Base-by-base conservation (phyloP, 805 yeast species). In the Myxozyma mucilagina region DNA sequence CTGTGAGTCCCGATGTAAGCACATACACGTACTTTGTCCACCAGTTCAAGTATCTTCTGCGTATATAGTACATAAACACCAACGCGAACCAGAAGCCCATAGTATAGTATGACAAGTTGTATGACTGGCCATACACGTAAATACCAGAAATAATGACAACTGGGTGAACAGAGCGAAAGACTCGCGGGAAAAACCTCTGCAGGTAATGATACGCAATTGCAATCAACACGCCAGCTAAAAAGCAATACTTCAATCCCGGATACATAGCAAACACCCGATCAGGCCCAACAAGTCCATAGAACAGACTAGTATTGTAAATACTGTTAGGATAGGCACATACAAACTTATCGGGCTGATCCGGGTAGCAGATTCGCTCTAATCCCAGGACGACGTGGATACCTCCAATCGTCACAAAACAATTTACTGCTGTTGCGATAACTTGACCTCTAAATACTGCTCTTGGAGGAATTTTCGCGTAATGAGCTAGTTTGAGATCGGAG, bases 11-110 rank as follows among this genome's bases (percentile, higher is more conserved):
- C 31, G 87, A 84, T 16, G 88, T 80, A 50, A 87, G 74, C 4
- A 85, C 80, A 71, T 84, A 86, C 71, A 85, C 86, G 72, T 87
- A 87, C 72, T 86, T 86, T 38, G 85, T 84, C 91, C 91, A 87
- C 91, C 91, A 87, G 52, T 78, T 75, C 49, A 80, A 75, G 74
- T 82, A 84, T 61, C 77, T 76, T 53, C 82, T 77, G 61, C 83
- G 84, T 55, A 87, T 72, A 67, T 78, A 77, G 73, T 78, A 84
- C 75, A 84, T 84, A 75, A 85, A 86, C 7, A 78, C 56, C 63
- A 79, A 79, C 5, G 89, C 87, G 44, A 64, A 36, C 55, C 57
- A 59, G 31, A 55, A 44, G 3, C 63, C 63, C 42, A 35, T 43
- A 10, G 42, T 50, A 53, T 59, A 59, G 57, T 59, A 59, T 16